Conservation (phyloP, 495 filamentous ascomycete species). For the Sporormia fimetaria region DNA sequence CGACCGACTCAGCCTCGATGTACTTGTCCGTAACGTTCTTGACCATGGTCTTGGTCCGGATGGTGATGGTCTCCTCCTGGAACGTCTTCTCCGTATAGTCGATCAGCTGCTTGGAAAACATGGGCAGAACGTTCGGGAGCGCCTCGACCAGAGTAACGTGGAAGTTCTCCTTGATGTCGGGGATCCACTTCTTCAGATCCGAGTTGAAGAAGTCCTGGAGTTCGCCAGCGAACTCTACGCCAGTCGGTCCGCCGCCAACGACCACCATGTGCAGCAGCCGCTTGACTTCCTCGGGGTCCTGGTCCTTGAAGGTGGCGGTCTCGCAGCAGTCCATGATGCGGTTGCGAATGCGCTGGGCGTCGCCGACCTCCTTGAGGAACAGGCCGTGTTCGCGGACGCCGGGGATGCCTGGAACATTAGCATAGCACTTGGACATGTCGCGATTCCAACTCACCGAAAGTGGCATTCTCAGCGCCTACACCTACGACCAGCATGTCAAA, state of each 20-base stretch:
- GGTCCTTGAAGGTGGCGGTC: conserved; percentile 96
- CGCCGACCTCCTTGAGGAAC: conserved; percentile 95
- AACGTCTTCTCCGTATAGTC: conserved; percentile 99
- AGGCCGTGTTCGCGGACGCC: conserved; percentile 91
- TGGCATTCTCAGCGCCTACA: conserved; percentile 96
- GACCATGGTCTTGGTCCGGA: conserved; percentile 97
- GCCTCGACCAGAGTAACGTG: conserved; percentile 95
- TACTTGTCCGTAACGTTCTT: conserved; percentile 92
- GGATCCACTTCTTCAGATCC: conserved; percentile 95
- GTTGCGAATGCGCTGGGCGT: conserved; percentile 91
- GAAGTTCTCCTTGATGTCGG: conserved; percentile 88
- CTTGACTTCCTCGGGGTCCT: conserved; percentile 77
- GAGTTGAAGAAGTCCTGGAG: conserved; percentile 97
- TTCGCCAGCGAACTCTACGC: conserved; percentile 96
- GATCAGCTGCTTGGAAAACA: conserved; percentile 98
- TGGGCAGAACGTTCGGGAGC: conserved; percentile 92
- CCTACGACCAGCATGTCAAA: conserved; percentile 98
- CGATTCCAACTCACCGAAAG: conserved; percentile 57
- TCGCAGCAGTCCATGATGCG: conserved; percentile 99
- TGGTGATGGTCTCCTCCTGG: conserved; percentile 94
- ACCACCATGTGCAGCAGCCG: conserved; percentile 98
- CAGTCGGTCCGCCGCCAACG: conserved; percentile 93
- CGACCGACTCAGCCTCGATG: conserved; percentile 80
- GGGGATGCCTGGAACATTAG: conserved; percentile 52
- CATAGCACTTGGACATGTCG: not conserved